These are phyloP conservation scores for Plectosphaerella plurivora DNA, from an alignment of 2,329 filamentous ascomycete genomes.

Conservation along the genomic window DNA sequence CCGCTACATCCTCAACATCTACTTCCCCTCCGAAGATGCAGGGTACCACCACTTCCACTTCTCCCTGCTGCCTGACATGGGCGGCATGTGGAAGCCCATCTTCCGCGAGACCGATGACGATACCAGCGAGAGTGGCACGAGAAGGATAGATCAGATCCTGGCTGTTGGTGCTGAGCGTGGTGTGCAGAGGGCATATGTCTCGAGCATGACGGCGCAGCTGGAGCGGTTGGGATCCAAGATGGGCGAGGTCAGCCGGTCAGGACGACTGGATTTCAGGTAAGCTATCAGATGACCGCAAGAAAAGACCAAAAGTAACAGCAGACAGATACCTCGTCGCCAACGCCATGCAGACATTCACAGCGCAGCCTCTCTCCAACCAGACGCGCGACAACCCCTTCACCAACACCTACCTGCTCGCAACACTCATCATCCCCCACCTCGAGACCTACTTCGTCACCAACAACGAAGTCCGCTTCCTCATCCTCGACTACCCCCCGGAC, in stretches of 20 bases:
- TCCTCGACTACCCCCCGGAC: conserved; percentile 54
- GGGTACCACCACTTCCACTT: conserved; percentile 45
- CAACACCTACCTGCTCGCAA: conserved; percentile 50
- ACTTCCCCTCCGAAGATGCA: conserved; percentile 43
- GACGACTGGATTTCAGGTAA: conserved; percentile 55
- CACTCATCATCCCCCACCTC: conserved; percentile 55
- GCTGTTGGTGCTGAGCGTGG: conserved; percentile 54
- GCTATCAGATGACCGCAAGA: conserved; percentile 8
- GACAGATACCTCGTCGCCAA: conserved; percentile 55
- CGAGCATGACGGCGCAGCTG: conserved; percentile 43
- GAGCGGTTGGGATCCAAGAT: conserved; percentile 50
- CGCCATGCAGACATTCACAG: conserved; percentile 54
- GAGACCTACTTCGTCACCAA: conserved; percentile 55
- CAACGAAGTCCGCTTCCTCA: conserved; percentile 46
- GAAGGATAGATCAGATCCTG: conserved; percentile 52
- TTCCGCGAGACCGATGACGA: conserved; percentile 33
- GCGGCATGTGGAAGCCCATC: conserved; percentile 49
- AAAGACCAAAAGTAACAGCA: background rate
- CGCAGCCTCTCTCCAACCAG: conserved; percentile 44
- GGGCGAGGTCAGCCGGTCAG: conserved; percentile 45
- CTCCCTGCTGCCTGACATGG: conserved; percentile 41
- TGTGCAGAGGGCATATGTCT: conserved; percentile 45
- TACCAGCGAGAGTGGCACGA: conserved; percentile 23
- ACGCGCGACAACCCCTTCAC: conserved; percentile 49
- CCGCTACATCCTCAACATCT: conserved; percentile 44